A percentile compares a stretch with the other conserved stretches of the same genome.
phyloP scores from a whole-genome alignment of 495 filamentous ascomycete species.

The Platismatia glauca region DNA sequence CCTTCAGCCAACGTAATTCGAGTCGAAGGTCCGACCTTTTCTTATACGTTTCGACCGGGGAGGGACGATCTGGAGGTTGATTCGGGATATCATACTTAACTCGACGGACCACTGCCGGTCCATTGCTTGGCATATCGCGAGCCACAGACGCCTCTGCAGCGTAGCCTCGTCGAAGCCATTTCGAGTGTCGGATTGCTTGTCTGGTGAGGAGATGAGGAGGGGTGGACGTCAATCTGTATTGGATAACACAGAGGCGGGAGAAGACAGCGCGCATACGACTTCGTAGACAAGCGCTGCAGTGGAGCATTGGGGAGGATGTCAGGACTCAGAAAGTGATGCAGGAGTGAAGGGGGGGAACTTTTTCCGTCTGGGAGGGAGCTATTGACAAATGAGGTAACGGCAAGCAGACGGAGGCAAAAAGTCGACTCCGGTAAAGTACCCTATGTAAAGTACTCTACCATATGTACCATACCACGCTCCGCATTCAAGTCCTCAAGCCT shows the following conservation, averaged over 20 bases:
- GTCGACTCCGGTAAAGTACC: neutral
- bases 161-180: constrained; percentile 8
- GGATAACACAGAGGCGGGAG: constrained; percentile 2
- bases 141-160: neutral
- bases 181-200: neutral
- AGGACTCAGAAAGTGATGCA: neutral
- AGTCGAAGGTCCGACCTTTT: constrained; percentile 27
- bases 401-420: neutral
- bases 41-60: neutral
- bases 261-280: constrained; percentile 20
- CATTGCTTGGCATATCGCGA: neutral
- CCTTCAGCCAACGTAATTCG: constrained; percentile 55
- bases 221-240: neutral
- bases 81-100: neutral
- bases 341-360: neutral
- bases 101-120: neutral
- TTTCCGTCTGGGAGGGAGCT: neutral
- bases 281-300: constrained; percentile 25
- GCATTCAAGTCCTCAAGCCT: no score
- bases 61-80: neutral
- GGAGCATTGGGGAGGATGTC: constrained; percentile 20
- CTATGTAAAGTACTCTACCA: no score
- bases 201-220: neutral
- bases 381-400: neutral
- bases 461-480: no score